Percentiles rank a stretch among this genome's conserved stretches.
Conservation (phyloP, 2,329 filamentous ascomycete genomes). For the Colletotrichum tofieldiae region DNA sequence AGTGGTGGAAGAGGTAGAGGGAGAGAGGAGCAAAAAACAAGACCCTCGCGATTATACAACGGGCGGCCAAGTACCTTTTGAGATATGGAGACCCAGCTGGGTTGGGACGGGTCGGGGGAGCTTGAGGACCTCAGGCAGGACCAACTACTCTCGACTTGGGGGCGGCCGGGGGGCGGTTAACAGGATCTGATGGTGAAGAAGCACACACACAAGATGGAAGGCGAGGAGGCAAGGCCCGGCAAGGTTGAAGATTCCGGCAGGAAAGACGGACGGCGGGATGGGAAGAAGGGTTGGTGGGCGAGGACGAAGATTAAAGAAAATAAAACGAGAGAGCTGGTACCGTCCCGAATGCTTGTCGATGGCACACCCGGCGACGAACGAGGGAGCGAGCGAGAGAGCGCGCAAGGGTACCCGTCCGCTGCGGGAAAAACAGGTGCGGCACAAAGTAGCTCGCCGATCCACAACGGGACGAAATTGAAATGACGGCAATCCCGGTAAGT, state of each 20-base stretch:
- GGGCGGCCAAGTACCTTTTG: slow-evolving; percentile 34
- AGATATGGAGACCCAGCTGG: slow-evolving; percentile 34
- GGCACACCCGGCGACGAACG: not conserved
- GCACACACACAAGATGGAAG: not conserved
- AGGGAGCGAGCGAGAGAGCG: not conserved
- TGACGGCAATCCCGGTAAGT: slow-evolving; percentile 32
- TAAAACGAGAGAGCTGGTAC: slow-evolving; percentile 20
- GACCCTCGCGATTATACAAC: slow-evolving; percentile 35
- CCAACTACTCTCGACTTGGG: not conserved
- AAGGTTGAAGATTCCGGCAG: slow-evolving; percentile 18
- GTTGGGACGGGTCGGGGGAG: slow-evolving; percentile 26
- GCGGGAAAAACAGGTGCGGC: not conserved
- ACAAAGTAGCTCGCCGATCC: slow-evolving; percentile 24
- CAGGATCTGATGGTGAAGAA: slow-evolving; percentile 3
- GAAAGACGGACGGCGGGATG: not conserved
- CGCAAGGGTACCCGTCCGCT: not conserved
- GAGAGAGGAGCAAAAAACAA: slow-evolving; percentile 5
- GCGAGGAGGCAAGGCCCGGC: slow-evolving; percentile 2
- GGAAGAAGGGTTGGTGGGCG: not conserved
- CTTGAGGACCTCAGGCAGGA: not conserved
- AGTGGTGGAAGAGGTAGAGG: not conserved
- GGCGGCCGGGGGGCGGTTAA: not conserved
- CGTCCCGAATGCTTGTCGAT: slow-evolving; percentile 31
- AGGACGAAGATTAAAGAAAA: slow-evolving; percentile 11
- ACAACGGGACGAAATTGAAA: slow-evolving; percentile 35